Evolutionary conservation across 495 filamentous ascomycete genomes (phyloP), one percentile per base, ranked within the genome.

Genomic region (Tuber umbilicatum): DNA sequence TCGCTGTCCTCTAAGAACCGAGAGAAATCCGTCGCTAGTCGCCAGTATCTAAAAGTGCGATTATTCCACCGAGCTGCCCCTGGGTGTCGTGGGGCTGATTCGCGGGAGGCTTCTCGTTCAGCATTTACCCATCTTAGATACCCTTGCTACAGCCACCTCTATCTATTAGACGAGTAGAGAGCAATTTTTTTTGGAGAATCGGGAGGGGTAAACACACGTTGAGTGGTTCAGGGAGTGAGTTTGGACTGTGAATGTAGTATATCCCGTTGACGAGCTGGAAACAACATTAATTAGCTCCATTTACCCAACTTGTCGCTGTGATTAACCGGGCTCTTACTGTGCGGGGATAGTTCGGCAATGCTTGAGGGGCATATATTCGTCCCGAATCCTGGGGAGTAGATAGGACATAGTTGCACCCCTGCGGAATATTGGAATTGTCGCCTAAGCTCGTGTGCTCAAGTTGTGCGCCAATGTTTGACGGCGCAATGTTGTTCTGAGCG

Each of bases 51-150:
- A 17, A 80, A 21, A 17, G 72, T 80, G 55, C 79, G 79, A 60
- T 80, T 80, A 41, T 80, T 80, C 74, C 77, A 80, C 37, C 74
- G 72, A 23, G 78, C 70, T 43, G 79, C 78, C 17, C 47, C 73
- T 37, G 70, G 70, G 23, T 73, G 75, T 37, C 77, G 76, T 17
- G 69, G 64, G 5, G 71, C 60, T 50, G 21, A 50, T 64, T 68
- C 64, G 16, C 39, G 60, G 21, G 78, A 60, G 17, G 76, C 78
- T 42, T 76, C 77, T 23, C 70, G 76, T 42, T 79, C 75, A 73
- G 73, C 67, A 9, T 42, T 47, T 38, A 71, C 77, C 78, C 78
- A 80, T 17, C 47, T 55, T 9, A 74, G 39, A 69, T 79, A 79
- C 27, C 78, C 78, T 70, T 79, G 76, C 78, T 80, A 31, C 67